These are phyloP conservation scores for Flaveria robusta DNA, from an alignment of 129 eudicot genomes.

Conservation along the genomic window DNA sequence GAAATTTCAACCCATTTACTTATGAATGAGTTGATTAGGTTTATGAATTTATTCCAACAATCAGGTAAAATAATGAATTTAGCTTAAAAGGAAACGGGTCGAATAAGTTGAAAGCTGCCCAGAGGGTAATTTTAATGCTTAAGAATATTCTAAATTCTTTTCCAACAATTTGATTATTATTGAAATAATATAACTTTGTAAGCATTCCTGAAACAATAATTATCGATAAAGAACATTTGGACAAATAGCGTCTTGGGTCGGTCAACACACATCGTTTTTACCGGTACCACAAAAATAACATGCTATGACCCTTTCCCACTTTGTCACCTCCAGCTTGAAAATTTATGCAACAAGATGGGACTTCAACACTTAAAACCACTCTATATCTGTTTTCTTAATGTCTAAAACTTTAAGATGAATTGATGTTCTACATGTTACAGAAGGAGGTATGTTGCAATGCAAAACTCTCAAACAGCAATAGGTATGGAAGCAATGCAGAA, in stretches of 20 bases:
- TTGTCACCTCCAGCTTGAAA: constrained; percentile 9
- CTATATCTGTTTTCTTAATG: background rate
- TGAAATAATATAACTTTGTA: background rate
- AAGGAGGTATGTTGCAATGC: constrained; percentile 80
- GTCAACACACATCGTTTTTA: background rate
- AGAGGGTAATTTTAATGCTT: background rate
- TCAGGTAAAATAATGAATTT: background rate
- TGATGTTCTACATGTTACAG: constrained; percentile 41
- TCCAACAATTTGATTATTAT: background rate
- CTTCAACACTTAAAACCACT: background rate
- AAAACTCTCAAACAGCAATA: constrained; percentile 63
- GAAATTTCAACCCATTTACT: background rate
- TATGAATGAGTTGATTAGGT: background rate
- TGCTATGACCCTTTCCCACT: background rate
- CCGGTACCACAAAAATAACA: background rate
- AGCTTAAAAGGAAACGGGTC: background rate
- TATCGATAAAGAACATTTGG: background rate
- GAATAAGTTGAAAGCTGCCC: background rate
- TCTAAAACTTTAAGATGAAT: background rate
- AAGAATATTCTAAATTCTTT: background rate
- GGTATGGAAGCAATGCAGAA: constrained; percentile 67
- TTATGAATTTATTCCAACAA: constrained; percentile 11
- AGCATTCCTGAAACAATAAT: background rate
- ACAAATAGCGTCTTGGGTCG: background rate
- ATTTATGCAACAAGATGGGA: background rate